Base-by-base conservation (phyloP, 169 alveolate species). In the Plasmodium relictum region DNA sequence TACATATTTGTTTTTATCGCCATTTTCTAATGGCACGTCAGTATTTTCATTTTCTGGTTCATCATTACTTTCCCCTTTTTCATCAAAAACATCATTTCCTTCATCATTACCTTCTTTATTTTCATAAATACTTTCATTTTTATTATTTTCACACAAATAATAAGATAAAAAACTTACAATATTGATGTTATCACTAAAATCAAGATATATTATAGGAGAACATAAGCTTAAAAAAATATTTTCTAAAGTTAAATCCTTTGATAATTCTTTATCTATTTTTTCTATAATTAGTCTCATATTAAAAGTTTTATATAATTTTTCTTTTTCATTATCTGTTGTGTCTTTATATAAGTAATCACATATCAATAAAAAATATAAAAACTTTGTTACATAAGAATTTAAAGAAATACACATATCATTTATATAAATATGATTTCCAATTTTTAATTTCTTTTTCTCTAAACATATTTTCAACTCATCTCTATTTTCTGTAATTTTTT, bases 191-290 rank as follows among this genome's bases (percentile, higher is more conserved):
- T 12, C 31, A 58, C 78, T 78, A 42, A 78, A 78, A 70, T 65
- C 89, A 16, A 78, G 61, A 44, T 78, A 52, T 45, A 63, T 50
- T 66, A 78, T 37, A 5, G 89, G 78, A 18, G 78, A 61, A 37
- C 89, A 78, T 9, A 78, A 58, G 50, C 71, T 78, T 22, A 78
- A 65, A 65, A 78, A 65, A n/a, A 78, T 63, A 65, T 78, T 78
- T 78, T 78, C 69, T 66, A 16, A 22, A n/a, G 52, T 26, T 18
- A 61, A 26, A 10, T 48, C 73, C 24, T 58, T 63, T 26, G 31
- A 18, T 42, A 78, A n/a, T 44, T 78, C 24, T 39, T 18, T 26
- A 26, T 78, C 78, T 45, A 78, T 1, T 18, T 56, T 20, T 18
- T 16, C 26, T 41, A 42, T 20, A 70, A 10, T 63, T 1, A 42